Evolutionary conservation across 768 basidiomycete species (phyloP).

Genomic region (Phanerochaete sordida): DNA sequence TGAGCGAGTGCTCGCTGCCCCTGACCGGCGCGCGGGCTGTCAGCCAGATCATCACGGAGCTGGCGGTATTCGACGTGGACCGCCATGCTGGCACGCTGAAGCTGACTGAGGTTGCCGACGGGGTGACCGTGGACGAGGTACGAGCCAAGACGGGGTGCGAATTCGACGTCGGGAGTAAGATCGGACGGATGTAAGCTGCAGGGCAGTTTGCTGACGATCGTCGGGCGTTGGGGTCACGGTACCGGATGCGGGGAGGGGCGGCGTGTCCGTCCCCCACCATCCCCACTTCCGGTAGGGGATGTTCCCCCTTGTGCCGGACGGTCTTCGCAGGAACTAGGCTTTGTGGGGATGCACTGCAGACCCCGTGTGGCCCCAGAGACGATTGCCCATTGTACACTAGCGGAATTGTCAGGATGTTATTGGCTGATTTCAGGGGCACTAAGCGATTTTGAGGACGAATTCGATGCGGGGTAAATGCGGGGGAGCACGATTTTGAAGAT

Average conservation of each 20-base stretch:
- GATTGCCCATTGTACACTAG: not conserved
- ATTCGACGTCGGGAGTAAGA: slow-evolving; percentile 56
- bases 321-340: not conserved
- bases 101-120: slow-evolving; percentile 81
- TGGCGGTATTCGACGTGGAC: slow-evolving; percentile 89
- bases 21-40: slow-evolving; percentile 86
- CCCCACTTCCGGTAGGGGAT: no score
- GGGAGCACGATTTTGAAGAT: not conserved
- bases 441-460: not conserved
- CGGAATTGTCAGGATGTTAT: not conserved
- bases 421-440: not conserved
- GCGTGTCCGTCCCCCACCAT: no score
- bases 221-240: not conserved
- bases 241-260: not conserved
- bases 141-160: slow-evolving; percentile 83
- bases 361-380: no score
- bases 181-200: slow-evolving; percentile 20
- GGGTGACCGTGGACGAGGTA: slow-evolving; percentile 80
- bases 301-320: not conserved
- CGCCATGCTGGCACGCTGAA: slow-evolving; percentile 66
- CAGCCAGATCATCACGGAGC: slow-evolving; percentile 90
- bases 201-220: not conserved
- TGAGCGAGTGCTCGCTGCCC: slow-evolving; percentile 77
- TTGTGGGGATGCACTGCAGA: not conserved
- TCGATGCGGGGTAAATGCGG: not conserved